Conservation (phyloP, 768 basidiomycete species). For the Arthromyces matolae region DNA sequence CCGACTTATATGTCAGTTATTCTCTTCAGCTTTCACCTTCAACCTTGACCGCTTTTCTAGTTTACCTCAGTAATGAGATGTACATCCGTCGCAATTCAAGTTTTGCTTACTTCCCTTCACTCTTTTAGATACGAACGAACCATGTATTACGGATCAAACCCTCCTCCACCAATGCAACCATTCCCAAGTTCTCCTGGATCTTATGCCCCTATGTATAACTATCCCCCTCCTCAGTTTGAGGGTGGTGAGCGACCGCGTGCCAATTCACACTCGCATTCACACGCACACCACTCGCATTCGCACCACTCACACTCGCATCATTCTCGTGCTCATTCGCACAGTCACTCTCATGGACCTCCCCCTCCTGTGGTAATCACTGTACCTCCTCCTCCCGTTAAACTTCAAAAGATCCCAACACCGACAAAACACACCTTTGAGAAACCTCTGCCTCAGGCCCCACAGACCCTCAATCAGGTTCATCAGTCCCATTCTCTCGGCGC, state of each 20-base stretch:
- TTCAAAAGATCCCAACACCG: slow-evolving; percentile 1
- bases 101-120: neutral
- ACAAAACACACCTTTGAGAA: slow-evolving; percentile 4
- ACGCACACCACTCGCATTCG: slow-evolving; percentile 13
- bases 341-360: slow-evolving; percentile 22
- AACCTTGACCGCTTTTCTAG: slow-evolving; percentile 1
- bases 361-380: neutral
- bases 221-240: slow-evolving; percentile 1
- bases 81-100: neutral
- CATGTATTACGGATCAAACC: slow-evolving; percentile 11
- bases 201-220: slow-evolving; percentile 11
- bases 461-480: slow-evolving; percentile 4
- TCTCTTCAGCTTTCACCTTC: neutral
- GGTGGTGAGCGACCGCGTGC: slow-evolving; percentile 5
- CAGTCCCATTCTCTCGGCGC: slow-evolving; percentile 8
- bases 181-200: slow-evolving; percentile 7
- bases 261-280: slow-evolving; percentile 15
- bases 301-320: slow-evolving; percentile 6
- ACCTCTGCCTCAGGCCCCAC: slow-evolving; percentile 2
- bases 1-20: slow-evolving; percentile 17
- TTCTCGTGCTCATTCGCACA: slow-evolving; percentile 10
- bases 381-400: neutral
- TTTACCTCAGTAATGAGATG: slow-evolving; percentile 16
- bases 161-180: slow-evolving; percentile 13
- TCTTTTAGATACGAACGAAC: slow-evolving; percentile 19